Base-by-base conservation (phyloP, 345 rosid species). In the Lepidium sativum region DNA sequence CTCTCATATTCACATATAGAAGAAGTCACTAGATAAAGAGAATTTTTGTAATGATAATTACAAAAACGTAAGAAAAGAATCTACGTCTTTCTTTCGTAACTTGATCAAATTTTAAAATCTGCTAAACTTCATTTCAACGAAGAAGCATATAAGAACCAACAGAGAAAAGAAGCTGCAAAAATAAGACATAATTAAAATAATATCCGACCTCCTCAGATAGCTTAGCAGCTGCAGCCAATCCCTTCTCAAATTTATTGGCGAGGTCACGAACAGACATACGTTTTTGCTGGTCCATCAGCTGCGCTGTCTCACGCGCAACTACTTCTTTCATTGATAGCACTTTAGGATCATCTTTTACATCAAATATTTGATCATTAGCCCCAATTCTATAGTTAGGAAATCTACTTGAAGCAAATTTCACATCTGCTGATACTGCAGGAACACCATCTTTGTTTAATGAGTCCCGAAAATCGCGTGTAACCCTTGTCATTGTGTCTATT, bases 221-320 rank as follows among this genome's bases (percentile, higher is more conserved):
- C 83, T 94, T 94, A 51, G 97, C 95, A 66, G 97, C 97, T 15
- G 92, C 96, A 75, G 95, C 95, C 82, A 94, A 74, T 1, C 95
- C 99, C 80, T 78, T 88, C 78, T 94, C 99, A 9, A 94, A 94
- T 79, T 94, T 94, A 60, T 77, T 80, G 15, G 99, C 86, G 14
- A 95, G 97, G 60, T 88, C 97, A 61, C 99, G 97, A 62, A 91
- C 95, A n/a, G 96, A 91, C 59, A 91, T 79, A 60, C 97, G 91
- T 27, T 85, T 86, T 70, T 94, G 97, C 86, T 90, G 99, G 72
- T 89, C 97, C 82, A 92, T 55, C 8, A 92, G 82, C 70, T 77
- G 75, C 0, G 97, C 88, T 12, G 96, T 92, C 85, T 95, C 97
- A 0, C 91, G 90, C 0, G 97, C 94, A 64, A 95, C 96, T 29